phyloP scores from a whole-genome alignment of 768 basidiomycete species.

The Lactarius deliciosus region DNA sequence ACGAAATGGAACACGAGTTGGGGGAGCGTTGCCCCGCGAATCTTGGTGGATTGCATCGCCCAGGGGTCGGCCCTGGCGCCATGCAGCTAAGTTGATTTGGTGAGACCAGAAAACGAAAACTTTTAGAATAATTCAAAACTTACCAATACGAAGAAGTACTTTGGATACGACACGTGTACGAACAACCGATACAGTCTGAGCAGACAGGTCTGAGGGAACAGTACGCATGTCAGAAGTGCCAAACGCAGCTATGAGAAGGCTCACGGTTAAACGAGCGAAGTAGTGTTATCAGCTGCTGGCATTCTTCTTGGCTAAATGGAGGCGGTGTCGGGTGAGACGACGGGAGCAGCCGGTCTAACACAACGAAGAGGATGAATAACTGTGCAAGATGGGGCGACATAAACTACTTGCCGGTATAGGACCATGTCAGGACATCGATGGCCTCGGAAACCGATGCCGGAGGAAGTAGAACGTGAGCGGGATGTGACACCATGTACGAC shows the following conservation, averaged over 20 bases:
- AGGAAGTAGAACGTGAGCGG: slow-evolving; percentile 64
- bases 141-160: slow-evolving; percentile 28
- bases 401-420: slow-evolving; percentile 59
- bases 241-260: slow-evolving; percentile 7
- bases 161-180: slow-evolving; percentile 30
- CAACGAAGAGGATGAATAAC: neutral
- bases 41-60: slow-evolving; percentile 26
- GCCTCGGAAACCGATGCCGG: slow-evolving; percentile 62
- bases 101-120: slow-evolving; percentile 4
- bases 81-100: slow-evolving; percentile 20
- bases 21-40: neutral
- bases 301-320: slow-evolving; percentile 76
- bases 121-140: slow-evolving; percentile 4
- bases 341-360: slow-evolving; percentile 65
- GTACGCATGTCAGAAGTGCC: neutral
- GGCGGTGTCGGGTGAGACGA: slow-evolving; percentile 54
- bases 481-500: slow-evolving; percentile 77
- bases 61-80: slow-evolving; percentile 24
- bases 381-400: neutral
- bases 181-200: slow-evolving; percentile 15
- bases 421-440: slow-evolving; percentile 75
- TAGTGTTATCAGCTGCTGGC: slow-evolving; percentile 66
- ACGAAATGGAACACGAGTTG: slow-evolving; percentile 40
- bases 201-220: slow-evolving; percentile 7
- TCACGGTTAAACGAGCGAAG: slow-evolving; percentile 46